Base-by-base conservation (phyloP, 1,284 basidiomycete genomes). In the Ceraceosorus guamensis region DNA sequence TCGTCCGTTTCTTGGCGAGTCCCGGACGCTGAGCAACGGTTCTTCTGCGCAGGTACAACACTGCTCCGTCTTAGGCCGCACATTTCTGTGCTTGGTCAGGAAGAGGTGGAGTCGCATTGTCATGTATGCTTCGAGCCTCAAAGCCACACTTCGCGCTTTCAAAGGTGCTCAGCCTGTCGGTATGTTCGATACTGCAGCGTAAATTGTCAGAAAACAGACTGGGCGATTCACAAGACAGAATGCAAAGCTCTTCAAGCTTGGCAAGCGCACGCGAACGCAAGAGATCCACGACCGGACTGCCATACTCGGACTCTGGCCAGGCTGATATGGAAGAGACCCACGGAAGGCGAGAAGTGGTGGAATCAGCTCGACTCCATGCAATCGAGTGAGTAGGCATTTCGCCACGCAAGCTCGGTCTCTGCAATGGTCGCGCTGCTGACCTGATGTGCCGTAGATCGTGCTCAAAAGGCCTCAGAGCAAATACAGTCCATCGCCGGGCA, bases 391-490 rank as follows among this genome's bases (percentile, higher is more conserved):
- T 46, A 3, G 5, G 11, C 16, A 46, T 16, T 13, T 16, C 44
- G 24, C 10, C 8, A 48, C 5, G 54, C 49, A 6, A 18, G 13
- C 41, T 14, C 41, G 2, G 14, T 43, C 14, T 14, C 2, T 13
- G 14, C 41, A n/a, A 46, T 5, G 14, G 13, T 24, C 8, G 2
- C 45, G 14, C 24, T 24, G 14, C 24, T 24, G 13, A 14, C 45
- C 7, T 11, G 5, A 30, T 14, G 10, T 31, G 24, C 24, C 24
- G 24, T 31, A 10, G 56, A 57, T 24, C 84, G n/a, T 77, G 80
- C 48, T 82, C 3, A 82, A 86, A 56, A 82, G 85, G 0, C 82
- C 85, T 63, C 79, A 88, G 62, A 82, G 84, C 0, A 75, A 88
- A 8, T 83, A 87, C 18, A 84, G 81, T 45, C 88, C 84, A 57